phyloP scores from a whole-genome alignment of 2,329 filamentous ascomycete genomes.

The Fusarium acutatum region DNA sequence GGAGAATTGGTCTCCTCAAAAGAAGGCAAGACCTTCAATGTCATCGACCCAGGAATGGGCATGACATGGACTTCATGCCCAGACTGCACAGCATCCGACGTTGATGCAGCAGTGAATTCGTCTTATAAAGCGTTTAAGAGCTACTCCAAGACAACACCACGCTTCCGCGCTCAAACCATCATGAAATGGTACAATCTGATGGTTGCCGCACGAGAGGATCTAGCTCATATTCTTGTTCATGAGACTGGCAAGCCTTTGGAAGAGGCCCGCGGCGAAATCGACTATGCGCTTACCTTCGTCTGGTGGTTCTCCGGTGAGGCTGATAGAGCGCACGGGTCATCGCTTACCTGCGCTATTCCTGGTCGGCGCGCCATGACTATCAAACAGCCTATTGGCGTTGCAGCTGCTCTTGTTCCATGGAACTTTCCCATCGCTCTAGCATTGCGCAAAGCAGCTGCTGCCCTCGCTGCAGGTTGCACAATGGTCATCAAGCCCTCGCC shows the following conservation, averaged over 20 bases:
- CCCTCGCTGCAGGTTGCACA: constrained; percentile 78
- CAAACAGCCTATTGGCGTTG: constrained; percentile 59
- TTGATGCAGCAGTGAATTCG: constrained; percentile 31
- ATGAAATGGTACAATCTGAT: constrained; percentile 51
- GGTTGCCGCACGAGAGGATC: constrained; percentile 46
- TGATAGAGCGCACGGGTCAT: constrained; percentile 57
- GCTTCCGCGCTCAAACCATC: constrained; percentile 45
- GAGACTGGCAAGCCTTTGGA: constrained; percentile 67
- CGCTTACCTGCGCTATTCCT: constrained; percentile 56
- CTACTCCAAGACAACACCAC: constrained; percentile 50
- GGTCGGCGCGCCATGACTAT: constrained; percentile 71
- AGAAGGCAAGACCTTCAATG: neutral
- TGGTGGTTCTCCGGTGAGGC: constrained; percentile 68
- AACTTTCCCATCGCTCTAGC: constrained; percentile 68
- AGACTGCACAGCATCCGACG: constrained; percentile 38
- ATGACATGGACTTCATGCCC: neutral
- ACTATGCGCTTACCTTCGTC: constrained; percentile 62
- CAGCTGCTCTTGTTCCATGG: constrained; percentile 53
- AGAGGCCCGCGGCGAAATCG: constrained; percentile 63
- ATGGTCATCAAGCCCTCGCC: constrained; percentile 79
- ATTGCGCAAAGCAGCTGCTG: constrained; percentile 57
- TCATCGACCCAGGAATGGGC: constrained; percentile 3
- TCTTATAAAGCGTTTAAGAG: constrained; percentile 48
- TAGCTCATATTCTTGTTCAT: constrained; percentile 51
- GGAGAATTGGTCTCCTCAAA: neutral